Base-by-base conservation (phyloP, 2,329 filamentous ascomycete genomes). In the Plectosphaerella cucumerina region DNA sequence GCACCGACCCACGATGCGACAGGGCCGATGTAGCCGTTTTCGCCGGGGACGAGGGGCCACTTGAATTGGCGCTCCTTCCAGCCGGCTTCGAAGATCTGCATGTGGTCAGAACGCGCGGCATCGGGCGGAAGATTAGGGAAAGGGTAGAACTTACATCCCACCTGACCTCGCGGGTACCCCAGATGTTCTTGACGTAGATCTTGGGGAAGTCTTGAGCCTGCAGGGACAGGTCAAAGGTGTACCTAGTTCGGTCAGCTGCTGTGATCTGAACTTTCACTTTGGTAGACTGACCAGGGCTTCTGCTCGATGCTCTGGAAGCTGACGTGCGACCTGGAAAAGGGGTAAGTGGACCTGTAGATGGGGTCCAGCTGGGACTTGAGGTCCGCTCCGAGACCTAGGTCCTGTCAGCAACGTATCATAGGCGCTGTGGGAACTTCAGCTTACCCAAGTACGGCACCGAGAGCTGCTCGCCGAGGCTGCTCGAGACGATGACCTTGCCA, bases 381-480 rank as follows among this genome's bases (percentile, higher is more conserved):
- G 26, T 54, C 49, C 9, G 53, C 53, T 17, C 53, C 53, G 15
- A 55, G 56, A 20, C 26, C 26, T 31, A 10, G 3, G 26, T 5
- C 12, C 26, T 31, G 26, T 31, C 26, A 31, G 26, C 12, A 31
- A 31, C 9, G 26, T 11, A 10, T 31, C 26, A 31, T 11, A 31
- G 9, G 4, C 8, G 12, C 26, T 31, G 26, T 31, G 26, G 12
- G 9, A 8, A 11, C 9, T 8, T 31, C 26, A 31, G 12, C 26
- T 11, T 50, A 22, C 60, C 65, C 31, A 59, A 52, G 44, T 76
- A 76, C 4, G 72, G 71, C 26, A 77, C 66, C 15, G 67, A 68
- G 6, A 76, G 60, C 15, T 62, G 58, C 53, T 76, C 74, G 15
- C 67, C 69, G 42, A 70, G 69, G 48, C 64, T 62, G 22, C 68